Base-by-base conservation (phyloP, 2,329 filamentous ascomycete species). In the Fusarium verticillioides region DNA sequence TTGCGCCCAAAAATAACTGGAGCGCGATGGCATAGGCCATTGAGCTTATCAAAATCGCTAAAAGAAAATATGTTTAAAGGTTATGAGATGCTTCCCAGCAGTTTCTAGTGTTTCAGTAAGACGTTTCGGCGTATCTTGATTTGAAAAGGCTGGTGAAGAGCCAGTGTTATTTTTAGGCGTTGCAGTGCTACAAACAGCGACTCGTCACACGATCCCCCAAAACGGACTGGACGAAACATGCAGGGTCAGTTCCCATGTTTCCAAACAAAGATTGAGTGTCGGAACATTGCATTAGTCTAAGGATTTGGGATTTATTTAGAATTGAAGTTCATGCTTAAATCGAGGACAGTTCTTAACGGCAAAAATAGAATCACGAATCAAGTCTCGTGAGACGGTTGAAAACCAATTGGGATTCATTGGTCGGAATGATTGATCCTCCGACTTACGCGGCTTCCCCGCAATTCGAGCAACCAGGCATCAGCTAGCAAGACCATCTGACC, bases 391-490 rank as follows among this genome's bases (percentile, higher is more conserved):
- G 19, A 53, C 13, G 18, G 3, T 28, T 16, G 19, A 12, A 21
- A 53, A 9, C 9, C 5, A 19, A 3, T 11, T 39, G 23, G 23
- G 12, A 28, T 21, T 46, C 26, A 21, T 39, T 53, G 23, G 50
- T 53, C 50, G 23, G 50, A 9, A 53, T 39, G 34, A 28, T 9
- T 53, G 50, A 53, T 53, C n/a, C 50, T 6, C 50, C 50, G 50
- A 39, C 34, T 54, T 54, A 40, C 50, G 34, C 23, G 23, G 7
- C 50, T 54, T 54, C 50, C 50, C 50, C 50, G 50, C 50, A 54
- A 11, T 52, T 19, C 5, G 7, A 28, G 9, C 10, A 53, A 9
- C 34, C 2, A 53, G 19, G 23, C 34, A 28, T 28, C 23, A 39
- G 34, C 13, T 53, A 23, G 28, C 26, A 18, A 39, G 9, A n/a